Conservation (phyloP, 2,329 filamentous ascomycete genomes). For the Cordyceps cateniannulata region DNA sequence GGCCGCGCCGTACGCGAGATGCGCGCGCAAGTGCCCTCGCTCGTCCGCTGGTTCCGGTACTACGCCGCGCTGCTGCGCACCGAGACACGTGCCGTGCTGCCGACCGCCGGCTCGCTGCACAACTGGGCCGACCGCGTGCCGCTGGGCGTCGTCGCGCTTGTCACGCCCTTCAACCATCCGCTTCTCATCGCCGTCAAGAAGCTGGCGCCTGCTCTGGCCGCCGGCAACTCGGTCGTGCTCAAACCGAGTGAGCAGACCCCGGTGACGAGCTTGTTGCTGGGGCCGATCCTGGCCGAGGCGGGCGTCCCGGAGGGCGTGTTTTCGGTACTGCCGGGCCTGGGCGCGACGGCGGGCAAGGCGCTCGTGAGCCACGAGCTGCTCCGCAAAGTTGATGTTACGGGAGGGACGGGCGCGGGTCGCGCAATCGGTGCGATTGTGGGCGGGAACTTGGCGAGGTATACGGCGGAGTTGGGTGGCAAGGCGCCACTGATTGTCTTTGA, state of each 20-base stretch:
- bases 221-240: conserved; percentile 52
- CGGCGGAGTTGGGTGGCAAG: conserved; percentile 67
- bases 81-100: conserved; percentile 59
- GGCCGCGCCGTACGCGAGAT: conserved; percentile 64
- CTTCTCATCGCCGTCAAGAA: conserved; percentile 58
- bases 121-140: conserved; percentile 50
- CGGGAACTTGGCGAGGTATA: conserved; percentile 62
- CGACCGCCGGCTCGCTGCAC: conserved; percentile 54
- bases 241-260: conserved; percentile 60
- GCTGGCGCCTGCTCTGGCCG: conserved; percentile 52
- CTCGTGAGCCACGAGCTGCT: conserved; percentile 46
- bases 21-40: conserved; percentile 59
- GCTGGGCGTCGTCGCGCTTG: conserved; percentile 49
- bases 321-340: conserved; percentile 53
- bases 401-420: conserved; percentile 63
- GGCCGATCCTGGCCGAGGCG: conserved; percentile 55
- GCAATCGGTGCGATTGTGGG: conserved; percentile 61
- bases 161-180: conserved; percentile 15
- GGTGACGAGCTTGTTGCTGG: conserved; percentile 53
- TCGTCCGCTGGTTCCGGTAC: conserved; percentile 66
- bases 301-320: conserved; percentile 66
- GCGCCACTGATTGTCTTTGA: conserved; percentile 62
- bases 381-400: conserved; percentile 68
- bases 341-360: conserved; percentile 43
- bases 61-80: conserved; percentile 62